Evolutionary conservation across 441 rosid species (phyloP).

Genomic region (Syzygium malaccense): DNA sequence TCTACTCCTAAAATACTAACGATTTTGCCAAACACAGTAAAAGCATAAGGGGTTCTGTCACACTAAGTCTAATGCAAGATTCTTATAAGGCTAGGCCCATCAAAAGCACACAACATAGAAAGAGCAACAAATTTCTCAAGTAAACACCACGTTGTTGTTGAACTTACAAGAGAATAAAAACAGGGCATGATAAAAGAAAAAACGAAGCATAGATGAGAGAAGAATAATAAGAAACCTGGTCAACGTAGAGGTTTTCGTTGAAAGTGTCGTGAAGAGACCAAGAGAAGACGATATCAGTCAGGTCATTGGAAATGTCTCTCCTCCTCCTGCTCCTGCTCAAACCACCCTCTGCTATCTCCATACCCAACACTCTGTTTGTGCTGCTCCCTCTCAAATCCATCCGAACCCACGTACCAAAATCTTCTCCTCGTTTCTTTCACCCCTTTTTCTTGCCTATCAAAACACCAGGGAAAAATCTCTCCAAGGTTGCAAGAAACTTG

Average conservation of each 20-base stretch:
- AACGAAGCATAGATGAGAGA: not conserved
- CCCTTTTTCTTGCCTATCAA: not conserved
- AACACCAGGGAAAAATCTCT: not conserved
- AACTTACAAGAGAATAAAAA: not conserved
- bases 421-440: not conserved
- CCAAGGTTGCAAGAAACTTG: not conserved
- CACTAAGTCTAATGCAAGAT: not conserved
- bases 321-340: not conserved
- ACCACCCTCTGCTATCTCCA: not conserved
- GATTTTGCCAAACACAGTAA: not conserved
- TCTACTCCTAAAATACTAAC: not conserved
- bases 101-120: no score
- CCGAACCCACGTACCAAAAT: not conserved
- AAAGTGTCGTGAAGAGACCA: slow-evolving; percentile 27
- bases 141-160: not conserved
- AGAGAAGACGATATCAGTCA: slow-evolving; percentile 26
- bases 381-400: not conserved
- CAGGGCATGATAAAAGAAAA: not conserved
- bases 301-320: not conserved
- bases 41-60: not conserved
- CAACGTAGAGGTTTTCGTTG: slow-evolving; percentile 20
- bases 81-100: not conserved
- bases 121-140: not conserved
- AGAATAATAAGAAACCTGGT: slow-evolving; percentile 17
- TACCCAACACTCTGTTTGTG: not conserved